phyloP scores from a whole-genome alignment of 768 basidiomycete genomes.

The Mycena galopus region DNA sequence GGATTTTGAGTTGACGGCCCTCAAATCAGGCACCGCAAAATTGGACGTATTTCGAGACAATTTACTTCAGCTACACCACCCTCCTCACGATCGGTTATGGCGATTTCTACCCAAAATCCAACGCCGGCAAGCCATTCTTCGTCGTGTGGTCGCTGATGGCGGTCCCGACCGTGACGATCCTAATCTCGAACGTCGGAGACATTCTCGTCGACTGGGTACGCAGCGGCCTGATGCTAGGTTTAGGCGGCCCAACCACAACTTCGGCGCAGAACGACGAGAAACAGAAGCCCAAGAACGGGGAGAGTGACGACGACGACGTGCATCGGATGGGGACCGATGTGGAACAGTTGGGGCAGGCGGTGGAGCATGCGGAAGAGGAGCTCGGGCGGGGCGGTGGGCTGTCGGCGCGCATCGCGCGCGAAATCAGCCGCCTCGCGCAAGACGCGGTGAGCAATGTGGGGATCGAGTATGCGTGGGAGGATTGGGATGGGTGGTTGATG shows the following conservation, averaged over 20 bases:
- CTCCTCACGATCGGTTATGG: constrained; percentile 59
- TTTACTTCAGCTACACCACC: constrained; percentile 56
- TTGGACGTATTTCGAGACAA: constrained; percentile 53
- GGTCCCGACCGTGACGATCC: constrained; percentile 55
- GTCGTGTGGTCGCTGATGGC: constrained; percentile 58
- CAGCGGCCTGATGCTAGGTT: constrained; percentile 47
- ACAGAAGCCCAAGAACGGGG: background rate
- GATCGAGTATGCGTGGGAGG: constrained; percentile 51
- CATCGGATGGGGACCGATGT: constrained; percentile 45
- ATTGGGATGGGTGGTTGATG: constrained; percentile 51
- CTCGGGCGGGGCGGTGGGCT: constrained; percentile 43
- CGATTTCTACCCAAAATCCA: constrained; percentile 52
- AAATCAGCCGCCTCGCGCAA: constrained; percentile 46
- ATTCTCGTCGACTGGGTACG: constrained; percentile 57
- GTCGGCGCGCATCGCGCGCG: constrained; percentile 45
- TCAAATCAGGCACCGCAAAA: constrained; percentile 39
- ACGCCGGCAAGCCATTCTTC: constrained; percentile 56
- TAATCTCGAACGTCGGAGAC: constrained; percentile 64
- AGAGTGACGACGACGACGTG: constrained; percentile 14
- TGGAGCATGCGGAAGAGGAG: constrained; percentile 48
- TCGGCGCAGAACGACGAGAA: constrained; percentile 39
- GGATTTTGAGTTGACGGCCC: background rate
- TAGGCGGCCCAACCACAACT: constrained; percentile 43
- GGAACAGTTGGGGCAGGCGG: constrained; percentile 49
- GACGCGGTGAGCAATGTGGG: constrained; percentile 46